Evolutionary conservation across 495 filamentous ascomycete genomes (phyloP), one percentile per base, ranked within the genome.

Genomic region (Aspergillus cavernicola): DNA sequence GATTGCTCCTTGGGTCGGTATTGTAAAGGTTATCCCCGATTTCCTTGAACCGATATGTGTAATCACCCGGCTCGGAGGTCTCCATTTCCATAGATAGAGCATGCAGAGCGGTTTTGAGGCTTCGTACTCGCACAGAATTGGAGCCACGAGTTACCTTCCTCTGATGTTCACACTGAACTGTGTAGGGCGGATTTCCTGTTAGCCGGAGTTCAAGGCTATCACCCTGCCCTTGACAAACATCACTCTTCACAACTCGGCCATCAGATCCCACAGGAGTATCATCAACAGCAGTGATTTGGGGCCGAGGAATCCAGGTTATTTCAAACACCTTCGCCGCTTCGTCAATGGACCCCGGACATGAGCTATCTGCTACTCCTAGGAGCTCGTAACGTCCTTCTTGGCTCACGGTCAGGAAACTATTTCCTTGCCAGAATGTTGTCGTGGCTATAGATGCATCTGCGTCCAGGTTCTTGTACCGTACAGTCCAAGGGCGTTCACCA

Each of bases 221-320:
- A 55, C 92, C 86, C 43, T 97, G 92, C 15, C 93, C 92, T 70
- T 98, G 90, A 59, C 93, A 98, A 45, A 98, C 83, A 55, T 87
- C 84, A n/a, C 81, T 77, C 66, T 92, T 88, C 53, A 83, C 62
- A 61, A 90, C 50, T 71, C 77, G 32, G 70, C 70, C 46, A 66
- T 76, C 47, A 67, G 63, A 22, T 57, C 68, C 60, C 11, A 90
- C 71, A 23, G 80, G 70, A 6, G 83, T 73, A 31, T 81, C 83
- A 50, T 86, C 81, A 1, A 85, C 65, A 15, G 93, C 66, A 20
- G 75, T 78, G 29, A 97, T 76, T 44, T 84, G 75, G 6, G 93
- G 93, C 29, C 90, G 80, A 22, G 87, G 77, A 50, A 91, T 86
- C 90, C 91, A 97, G 15, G 80, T 77, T 11, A 98, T 81, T 24